Conservation (phyloP, 495 filamentous ascomycete species). For the Evernia prunastri region DNA sequence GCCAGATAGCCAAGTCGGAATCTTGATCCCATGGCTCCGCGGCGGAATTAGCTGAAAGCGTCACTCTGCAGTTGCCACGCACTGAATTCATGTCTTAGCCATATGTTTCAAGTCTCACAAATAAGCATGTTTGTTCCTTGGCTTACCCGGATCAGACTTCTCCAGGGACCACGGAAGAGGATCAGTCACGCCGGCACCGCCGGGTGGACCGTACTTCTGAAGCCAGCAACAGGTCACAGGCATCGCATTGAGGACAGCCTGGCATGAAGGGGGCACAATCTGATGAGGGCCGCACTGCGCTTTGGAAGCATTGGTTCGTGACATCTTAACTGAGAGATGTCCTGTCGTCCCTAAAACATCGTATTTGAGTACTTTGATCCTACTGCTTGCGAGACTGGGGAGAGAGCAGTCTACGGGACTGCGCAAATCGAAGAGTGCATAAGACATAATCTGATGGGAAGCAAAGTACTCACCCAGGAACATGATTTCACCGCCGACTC, state of each 20-base stretch:
- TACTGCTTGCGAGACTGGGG: constrained; percentile 1
- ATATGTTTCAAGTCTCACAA: not conserved
- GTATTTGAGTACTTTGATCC: not conserved
- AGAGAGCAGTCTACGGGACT: not conserved
- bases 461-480: constrained; percentile 1
- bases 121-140: not conserved
- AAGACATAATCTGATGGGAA: not conserved
- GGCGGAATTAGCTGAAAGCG: constrained; percentile 6
- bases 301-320: not conserved
- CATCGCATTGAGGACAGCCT: constrained; percentile 2
- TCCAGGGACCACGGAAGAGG: constrained; percentile 5
- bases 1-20: not conserved
- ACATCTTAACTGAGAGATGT: not conserved
- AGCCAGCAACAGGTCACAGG: not conserved
- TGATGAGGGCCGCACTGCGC: not conserved
- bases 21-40: constrained; percentile 5
- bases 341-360: not conserved
- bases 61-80: not conserved
- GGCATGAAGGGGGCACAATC: not conserved
- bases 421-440: constrained; percentile 1
- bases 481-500: constrained; percentile 1
- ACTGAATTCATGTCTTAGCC: not conserved
- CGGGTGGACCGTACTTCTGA: constrained; percentile 8
- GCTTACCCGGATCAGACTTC: constrained; percentile 1
- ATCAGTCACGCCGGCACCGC: not conserved